phyloP scores from a whole-genome alignment of 2,329 filamentous ascomycete genomes.

The Lasiodiplodia sp. region DNA sequence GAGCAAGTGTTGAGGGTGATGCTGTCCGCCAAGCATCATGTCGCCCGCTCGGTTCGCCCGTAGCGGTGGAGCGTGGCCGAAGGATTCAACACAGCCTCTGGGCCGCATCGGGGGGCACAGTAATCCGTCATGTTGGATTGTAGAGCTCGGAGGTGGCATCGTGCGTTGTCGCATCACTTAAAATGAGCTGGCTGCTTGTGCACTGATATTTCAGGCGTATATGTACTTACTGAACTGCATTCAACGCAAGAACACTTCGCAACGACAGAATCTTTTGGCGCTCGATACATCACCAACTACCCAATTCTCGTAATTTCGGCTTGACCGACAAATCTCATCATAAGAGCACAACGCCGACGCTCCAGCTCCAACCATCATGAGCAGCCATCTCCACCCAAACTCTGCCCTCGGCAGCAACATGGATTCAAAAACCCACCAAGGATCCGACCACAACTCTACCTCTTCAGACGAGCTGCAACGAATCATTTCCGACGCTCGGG shows the following conservation, averaged over 20 bases:
- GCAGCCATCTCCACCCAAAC: not conserved
- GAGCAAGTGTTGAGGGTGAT: not conserved
- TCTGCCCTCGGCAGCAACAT: not conserved
- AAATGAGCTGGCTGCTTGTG: not conserved
- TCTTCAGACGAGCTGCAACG: not conserved
- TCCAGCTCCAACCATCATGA: not conserved
- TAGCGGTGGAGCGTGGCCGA: not conserved
- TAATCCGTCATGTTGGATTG: not conserved
- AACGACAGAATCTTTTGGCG: not conserved
- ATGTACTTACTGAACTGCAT: not conserved
- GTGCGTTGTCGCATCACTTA: not conserved
- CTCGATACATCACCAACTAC: not conserved
- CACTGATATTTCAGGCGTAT: not conserved
- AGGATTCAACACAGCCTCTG: conserved; percentile 12
- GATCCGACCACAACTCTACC: not conserved
- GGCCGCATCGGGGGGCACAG: not conserved
- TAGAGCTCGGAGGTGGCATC: not conserved
- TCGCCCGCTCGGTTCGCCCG: not conserved
- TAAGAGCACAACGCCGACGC: not conserved
- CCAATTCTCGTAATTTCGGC: not conserved
- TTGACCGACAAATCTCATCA: not conserved
- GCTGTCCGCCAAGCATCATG: not conserved
- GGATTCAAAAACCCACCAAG: not conserved
- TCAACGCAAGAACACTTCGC: not conserved
- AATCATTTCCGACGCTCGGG: not conserved